phyloP scores from a whole-genome alignment of 2,329 filamentous ascomycete species.

The Ceratocystis variospora region DNA sequence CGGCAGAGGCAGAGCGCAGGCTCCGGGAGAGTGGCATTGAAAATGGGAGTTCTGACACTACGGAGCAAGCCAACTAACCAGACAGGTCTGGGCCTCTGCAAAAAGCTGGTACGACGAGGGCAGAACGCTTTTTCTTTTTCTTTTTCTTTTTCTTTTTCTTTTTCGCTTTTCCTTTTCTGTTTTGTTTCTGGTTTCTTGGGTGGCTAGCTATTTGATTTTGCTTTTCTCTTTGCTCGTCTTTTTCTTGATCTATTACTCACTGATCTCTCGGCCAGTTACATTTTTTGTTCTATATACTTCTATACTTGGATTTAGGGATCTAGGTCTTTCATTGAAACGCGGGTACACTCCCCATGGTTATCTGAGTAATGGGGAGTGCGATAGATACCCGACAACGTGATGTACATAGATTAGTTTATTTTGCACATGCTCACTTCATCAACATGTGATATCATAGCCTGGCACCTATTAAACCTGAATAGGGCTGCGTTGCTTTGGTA shows the following conservation, averaged over 20 bases:
- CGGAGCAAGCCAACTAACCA: slow-evolving; percentile 17
- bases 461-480: no score
- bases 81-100: background rate
- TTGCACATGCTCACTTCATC: no score
- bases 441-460: no score
- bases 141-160: background rate
- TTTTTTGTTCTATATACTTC: background rate
- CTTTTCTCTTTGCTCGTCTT: background rate
- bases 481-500: no score
- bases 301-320: background rate
- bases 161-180: background rate
- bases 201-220: background rate
- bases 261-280: background rate
- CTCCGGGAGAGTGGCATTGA: slow-evolving; percentile 26
- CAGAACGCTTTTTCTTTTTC: background rate
- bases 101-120: no score
- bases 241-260: background rate
- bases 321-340: background rate
- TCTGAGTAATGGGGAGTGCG: background rate
- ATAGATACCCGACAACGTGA: background rate
- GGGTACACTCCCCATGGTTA: background rate
- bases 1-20: slow-evolving; percentile 52
- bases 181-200: background rate
- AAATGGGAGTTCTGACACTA: slow-evolving; percentile 25
- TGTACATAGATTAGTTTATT: background rate